Conservation (phyloP, 2,329 filamentous ascomycete species). For the Stemphylium vesicarium region DNA sequence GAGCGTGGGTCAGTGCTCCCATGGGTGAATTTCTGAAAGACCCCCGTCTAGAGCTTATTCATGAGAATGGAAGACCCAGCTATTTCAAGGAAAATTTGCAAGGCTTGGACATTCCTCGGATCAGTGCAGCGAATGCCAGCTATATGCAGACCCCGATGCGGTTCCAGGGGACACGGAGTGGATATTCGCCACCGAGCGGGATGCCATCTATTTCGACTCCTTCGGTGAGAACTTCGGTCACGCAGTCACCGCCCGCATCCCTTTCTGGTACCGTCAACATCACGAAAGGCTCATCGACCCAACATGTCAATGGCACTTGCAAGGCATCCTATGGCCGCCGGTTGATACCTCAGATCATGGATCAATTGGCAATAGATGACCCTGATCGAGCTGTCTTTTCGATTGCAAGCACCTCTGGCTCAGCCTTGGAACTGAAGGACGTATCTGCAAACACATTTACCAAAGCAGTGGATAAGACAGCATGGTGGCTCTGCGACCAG, state of each 20-base stretch:
- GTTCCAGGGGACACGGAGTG: slow-evolving; percentile 5
- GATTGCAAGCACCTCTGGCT: slow-evolving; percentile 11
- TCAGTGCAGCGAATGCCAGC: slow-evolving; percentile 2
- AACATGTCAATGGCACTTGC: neutral
- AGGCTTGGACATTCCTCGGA: slow-evolving; percentile 3
- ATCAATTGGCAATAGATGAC: slow-evolving; percentile 21
- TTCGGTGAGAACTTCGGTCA: slow-evolving; percentile 3
- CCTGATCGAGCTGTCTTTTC: slow-evolving; percentile 31
- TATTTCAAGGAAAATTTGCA: slow-evolving; percentile 27
- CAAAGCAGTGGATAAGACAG: slow-evolving; percentile 45
- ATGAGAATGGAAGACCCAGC: slow-evolving; percentile 23
- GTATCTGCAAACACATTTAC: slow-evolving; percentile 37
- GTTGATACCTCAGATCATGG: slow-evolving; percentile 34
- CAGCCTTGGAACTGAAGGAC: slow-evolving; percentile 16
- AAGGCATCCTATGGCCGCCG: slow-evolving; percentile 17
- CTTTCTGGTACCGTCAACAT: neutral
- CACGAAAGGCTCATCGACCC: too few species aligned
- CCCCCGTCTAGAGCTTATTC: slow-evolving; percentile 22
- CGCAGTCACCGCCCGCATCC: neutral
- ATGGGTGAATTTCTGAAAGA: slow-evolving; percentile 14
- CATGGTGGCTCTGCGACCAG: slow-evolving; percentile 33
- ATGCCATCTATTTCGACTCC: neutral
- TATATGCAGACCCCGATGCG: slow-evolving; percentile 9
- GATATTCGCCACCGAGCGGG: slow-evolving; percentile 12
- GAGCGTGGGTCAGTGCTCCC: slow-evolving; percentile 15